These are phyloP conservation scores for Macroventuria anomochaeta DNA, from an alignment of 2,329 filamentous ascomycete species.

Conservation along the genomic window DNA sequence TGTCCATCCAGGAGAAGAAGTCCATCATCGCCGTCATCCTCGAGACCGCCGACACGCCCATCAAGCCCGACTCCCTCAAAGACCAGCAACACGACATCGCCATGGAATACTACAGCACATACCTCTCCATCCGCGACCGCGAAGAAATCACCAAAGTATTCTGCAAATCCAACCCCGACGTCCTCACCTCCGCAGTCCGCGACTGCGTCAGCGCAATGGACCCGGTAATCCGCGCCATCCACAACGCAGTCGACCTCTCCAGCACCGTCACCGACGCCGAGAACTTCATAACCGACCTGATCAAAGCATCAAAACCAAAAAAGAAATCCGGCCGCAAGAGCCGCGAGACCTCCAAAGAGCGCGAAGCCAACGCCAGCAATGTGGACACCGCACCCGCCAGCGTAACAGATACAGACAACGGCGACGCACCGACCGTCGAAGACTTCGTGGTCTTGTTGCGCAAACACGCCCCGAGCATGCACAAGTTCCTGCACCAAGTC, in stretches of 20 bases:
- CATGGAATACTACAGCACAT: slow-evolving; percentile 72
- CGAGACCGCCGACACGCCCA: slow-evolving; percentile 54
- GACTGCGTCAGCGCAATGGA: slow-evolving; percentile 73
- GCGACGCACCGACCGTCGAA: slow-evolving; percentile 64
- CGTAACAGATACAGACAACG: slow-evolving; percentile 27
- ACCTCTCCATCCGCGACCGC: slow-evolving; percentile 76
- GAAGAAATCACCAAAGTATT: slow-evolving; percentile 70
- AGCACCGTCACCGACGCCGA: slow-evolving; percentile 72
- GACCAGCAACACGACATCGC: slow-evolving; percentile 68
- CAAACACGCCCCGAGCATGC: slow-evolving; percentile 67
- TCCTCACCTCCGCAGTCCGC: slow-evolving; percentile 71
- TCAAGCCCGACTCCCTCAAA: slow-evolving; percentile 57
- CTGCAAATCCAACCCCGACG: slow-evolving; percentile 73
- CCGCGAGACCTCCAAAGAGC: slow-evolving; percentile 27
- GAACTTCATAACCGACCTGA: slow-evolving; percentile 72
- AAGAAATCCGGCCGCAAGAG: slow-evolving; percentile 39
- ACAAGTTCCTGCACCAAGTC: slow-evolving; percentile 75
- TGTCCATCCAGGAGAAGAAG: slow-evolving; percentile 60
- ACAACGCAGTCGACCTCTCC: slow-evolving; percentile 73
- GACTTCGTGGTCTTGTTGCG: slow-evolving; percentile 73
- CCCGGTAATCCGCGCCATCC: slow-evolving; percentile 74
- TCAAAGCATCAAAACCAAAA: slow-evolving; percentile 60
- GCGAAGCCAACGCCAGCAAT: slow-evolving; percentile 29
- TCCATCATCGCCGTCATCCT: slow-evolving; percentile 75
- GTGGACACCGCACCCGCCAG: slow-evolving; percentile 29